These are phyloP conservation scores for Rhododendron mucronatum DNA, from an alignment of 148 eudicot species.

Conservation along the genomic window DNA sequence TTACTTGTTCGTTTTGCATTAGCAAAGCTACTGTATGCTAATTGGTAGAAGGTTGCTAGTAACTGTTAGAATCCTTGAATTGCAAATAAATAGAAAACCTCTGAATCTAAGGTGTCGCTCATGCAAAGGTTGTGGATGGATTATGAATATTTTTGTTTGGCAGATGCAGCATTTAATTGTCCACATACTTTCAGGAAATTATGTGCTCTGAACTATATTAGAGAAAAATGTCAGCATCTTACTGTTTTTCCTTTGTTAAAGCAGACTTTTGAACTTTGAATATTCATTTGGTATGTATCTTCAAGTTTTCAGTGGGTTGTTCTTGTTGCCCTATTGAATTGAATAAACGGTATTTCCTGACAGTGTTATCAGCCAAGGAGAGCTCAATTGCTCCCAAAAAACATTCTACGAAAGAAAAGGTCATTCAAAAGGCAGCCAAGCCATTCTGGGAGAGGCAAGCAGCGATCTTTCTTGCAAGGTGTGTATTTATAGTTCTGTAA, in stretches of 20 bases:
- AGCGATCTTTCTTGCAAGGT: conserved; percentile 58
- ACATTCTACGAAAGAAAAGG: conserved; percentile 71
- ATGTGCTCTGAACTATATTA: background rate
- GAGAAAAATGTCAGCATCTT: background rate
- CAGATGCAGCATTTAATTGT: background rate
- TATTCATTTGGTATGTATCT: background rate
- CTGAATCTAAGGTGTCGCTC: background rate
- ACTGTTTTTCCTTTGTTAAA: background rate
- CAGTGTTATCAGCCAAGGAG: conserved; percentile 57
- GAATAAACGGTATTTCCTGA: conserved; percentile 6
- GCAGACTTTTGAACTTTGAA: background rate
- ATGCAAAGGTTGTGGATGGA: background rate
- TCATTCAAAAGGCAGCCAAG: conserved; percentile 50
- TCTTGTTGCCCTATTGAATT: background rate
- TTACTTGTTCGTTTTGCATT: background rate
- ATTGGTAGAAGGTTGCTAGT: background rate
- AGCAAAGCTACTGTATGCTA: background rate
- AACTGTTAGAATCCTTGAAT: background rate
- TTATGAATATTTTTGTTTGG: background rate
- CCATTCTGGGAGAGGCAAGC: conserved; percentile 62
- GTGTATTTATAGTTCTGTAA: background rate
- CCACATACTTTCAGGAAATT: background rate
- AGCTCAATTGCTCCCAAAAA: conserved; percentile 36
- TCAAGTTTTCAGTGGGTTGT: background rate
- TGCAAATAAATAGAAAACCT: background rate